These are phyloP conservation scores for Acidomyces sp. DNA, from an alignment of 495 filamentous ascomycete species.

Conservation along the genomic window DNA sequence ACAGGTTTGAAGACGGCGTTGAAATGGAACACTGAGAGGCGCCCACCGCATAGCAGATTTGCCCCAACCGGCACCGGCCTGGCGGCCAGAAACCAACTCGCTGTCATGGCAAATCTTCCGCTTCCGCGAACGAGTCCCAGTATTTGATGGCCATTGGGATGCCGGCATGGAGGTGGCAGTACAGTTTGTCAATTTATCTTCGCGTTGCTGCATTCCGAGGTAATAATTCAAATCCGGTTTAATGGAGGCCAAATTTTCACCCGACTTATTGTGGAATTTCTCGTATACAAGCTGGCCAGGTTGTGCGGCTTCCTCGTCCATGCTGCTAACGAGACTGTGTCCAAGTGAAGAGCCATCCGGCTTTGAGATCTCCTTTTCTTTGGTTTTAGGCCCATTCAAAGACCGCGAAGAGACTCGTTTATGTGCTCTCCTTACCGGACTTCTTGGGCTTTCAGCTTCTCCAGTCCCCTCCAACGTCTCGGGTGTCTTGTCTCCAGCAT, in stretches of 20 bases:
- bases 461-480: slow-evolving; percentile 14
- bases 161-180: neutral
- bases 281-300: slow-evolving; percentile 17
- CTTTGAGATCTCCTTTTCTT: neutral
- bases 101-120: slow-evolving; percentile 6
- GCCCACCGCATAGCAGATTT: slow-evolving; percentile 58
- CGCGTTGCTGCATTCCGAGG: slow-evolving; percentile 4
- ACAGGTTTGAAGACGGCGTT: slow-evolving; percentile 75
- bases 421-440: slow-evolving; percentile 12
- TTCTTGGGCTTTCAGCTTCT: slow-evolving; percentile 15
- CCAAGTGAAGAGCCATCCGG: neutral
- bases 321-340: neutral
- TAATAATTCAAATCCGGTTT: slow-evolving; percentile 9
- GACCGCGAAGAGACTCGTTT: slow-evolving; percentile 5
- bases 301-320: neutral
- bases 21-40: slow-evolving; percentile 72
- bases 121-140: neutral
- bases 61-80: slow-evolving; percentile 28
- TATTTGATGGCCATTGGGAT: neutral
- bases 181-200: slow-evolving; percentile 1
- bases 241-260: slow-evolving; percentile 15
- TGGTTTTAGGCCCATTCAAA: slow-evolving; percentile 9
- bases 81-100: slow-evolving; percentile 24
- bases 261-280: slow-evolving; percentile 12
- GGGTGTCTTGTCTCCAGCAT: slow-evolving; percentile 1